Conservation (phyloP, 768 basidiomycete genomes). For the Termitomyces sp. region DNA sequence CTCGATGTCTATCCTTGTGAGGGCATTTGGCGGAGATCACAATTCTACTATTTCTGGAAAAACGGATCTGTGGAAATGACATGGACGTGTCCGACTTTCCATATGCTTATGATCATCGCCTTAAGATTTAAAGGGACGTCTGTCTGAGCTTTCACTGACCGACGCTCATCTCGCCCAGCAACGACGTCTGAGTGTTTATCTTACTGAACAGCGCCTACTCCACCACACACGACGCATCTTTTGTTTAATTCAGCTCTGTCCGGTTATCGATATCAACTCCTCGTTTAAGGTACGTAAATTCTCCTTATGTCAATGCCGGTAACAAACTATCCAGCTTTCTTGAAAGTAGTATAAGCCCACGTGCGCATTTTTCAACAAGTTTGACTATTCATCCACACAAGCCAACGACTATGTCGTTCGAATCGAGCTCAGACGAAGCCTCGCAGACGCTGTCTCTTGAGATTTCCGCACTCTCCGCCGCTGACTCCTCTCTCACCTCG, state of each 20-base stretch:
- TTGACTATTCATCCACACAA: not conserved
- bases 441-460: constrained; percentile 7
- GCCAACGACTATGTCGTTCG: constrained; percentile 7
- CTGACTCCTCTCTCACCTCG: constrained; percentile 8
- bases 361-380: not conserved
- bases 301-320: not conserved
- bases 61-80: not conserved
- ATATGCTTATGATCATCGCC: not conserved
- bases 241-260: no score
- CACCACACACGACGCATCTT: not conserved
- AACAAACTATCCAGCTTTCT: not conserved
- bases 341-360: not conserved
- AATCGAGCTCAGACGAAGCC: constrained; percentile 9
- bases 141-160: not conserved
- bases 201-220: constrained; percentile 7
- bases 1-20: not conserved
- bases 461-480: constrained; percentile 7
- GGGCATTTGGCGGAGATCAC: not conserved
- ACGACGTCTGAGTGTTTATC: not conserved
- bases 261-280: no score
- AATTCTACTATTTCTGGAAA: not conserved
- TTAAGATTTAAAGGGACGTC: not conserved
- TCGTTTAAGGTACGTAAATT: not conserved
- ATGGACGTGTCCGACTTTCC: not conserved
- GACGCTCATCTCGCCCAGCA: not conserved